Percentiles rank a stretch among this genome's conserved stretches.
Evolutionary conservation across 2,329 filamentous ascomycete genomes (phyloP).

Genomic region (Aspergillus sp.): DNA sequence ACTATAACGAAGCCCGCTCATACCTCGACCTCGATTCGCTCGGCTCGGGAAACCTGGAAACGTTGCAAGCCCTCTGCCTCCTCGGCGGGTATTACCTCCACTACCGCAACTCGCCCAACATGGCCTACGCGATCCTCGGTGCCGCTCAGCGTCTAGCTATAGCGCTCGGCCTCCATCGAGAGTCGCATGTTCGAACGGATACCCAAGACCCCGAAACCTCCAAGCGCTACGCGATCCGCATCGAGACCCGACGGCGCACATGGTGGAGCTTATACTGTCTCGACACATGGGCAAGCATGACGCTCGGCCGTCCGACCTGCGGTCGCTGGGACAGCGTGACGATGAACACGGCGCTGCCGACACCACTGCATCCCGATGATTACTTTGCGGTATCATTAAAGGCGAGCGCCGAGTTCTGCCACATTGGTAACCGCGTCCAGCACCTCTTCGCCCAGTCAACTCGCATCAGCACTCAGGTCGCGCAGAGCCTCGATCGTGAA

Average conservation of each 20-base stretch:
- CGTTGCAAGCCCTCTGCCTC: conserved; percentile 24
- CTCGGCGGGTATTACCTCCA: conserved; percentile 24
- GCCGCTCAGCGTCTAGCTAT: conserved; percentile 26
- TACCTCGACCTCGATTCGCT: conserved; percentile 15
- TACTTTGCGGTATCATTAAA: conserved; percentile 1
- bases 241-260: conserved; percentile 9
- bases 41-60: conserved; percentile 24
- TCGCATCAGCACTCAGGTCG: not conserved
- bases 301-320: conserved; percentile 13
- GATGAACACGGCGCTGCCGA: conserved; percentile 11
- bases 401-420: conserved; percentile 15
- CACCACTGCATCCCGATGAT: not conserved
- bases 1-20: conserved; percentile 8
- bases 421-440: conserved; percentile 12
- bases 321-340: conserved; percentile 13
- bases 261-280: conserved; percentile 20
- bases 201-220: not conserved
- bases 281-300: conserved; percentile 19
- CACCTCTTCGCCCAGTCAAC: conserved; percentile 13
- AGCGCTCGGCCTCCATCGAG: conserved; percentile 18
- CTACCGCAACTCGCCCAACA: conserved; percentile 26
- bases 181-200: not conserved
- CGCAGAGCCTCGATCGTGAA: not conserved
- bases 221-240: not conserved
- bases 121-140: conserved; percentile 23